phyloP scores from a whole-genome alignment of 805 yeast genomes.

The Candida ulmi region DNA sequence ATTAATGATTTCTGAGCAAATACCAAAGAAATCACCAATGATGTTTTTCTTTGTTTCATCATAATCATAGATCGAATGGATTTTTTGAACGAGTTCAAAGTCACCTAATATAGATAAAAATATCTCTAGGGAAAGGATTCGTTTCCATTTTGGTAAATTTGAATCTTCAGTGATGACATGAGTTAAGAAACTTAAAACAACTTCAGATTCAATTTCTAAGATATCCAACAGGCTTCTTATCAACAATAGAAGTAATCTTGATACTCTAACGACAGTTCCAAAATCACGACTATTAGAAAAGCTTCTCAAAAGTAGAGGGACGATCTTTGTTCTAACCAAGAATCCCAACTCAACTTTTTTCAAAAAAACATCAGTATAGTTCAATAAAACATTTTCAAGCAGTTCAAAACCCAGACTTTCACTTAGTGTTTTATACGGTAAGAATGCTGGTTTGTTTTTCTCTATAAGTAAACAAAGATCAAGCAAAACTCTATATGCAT shows the following conservation, averaged over 20 bases:
- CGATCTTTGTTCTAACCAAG: constrained; percentile 59
- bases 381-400: constrained; percentile 69
- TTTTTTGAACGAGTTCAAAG: constrained; percentile 39
- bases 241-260: constrained; percentile 62
- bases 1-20: constrained; percentile 31
- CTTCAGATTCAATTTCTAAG: constrained; percentile 74
- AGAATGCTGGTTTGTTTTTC: constrained; percentile 46
- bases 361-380: constrained; percentile 52
- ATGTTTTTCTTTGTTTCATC: constrained; percentile 53
- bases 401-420: constrained; percentile 75
- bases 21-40: constrained; percentile 46
- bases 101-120: constrained; percentile 57
- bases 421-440: constrained; percentile 47
- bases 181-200: constrained; percentile 67
- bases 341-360: constrained; percentile 59
- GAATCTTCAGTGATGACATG: constrained; percentile 61
- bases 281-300: constrained; percentile 57
- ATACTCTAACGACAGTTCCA: constrained; percentile 66
- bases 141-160: constrained; percentile 63
- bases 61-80: constrained; percentile 61
- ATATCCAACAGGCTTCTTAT: constrained; percentile 49
- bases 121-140: constrained; percentile 67
- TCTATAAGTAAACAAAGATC: constrained; percentile 71
- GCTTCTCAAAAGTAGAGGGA: constrained; percentile 69
- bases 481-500: constrained; percentile 61